phyloP scores from a whole-genome alignment of 2,329 filamentous ascomycete species.

The Cladosporium sp. region DNA sequence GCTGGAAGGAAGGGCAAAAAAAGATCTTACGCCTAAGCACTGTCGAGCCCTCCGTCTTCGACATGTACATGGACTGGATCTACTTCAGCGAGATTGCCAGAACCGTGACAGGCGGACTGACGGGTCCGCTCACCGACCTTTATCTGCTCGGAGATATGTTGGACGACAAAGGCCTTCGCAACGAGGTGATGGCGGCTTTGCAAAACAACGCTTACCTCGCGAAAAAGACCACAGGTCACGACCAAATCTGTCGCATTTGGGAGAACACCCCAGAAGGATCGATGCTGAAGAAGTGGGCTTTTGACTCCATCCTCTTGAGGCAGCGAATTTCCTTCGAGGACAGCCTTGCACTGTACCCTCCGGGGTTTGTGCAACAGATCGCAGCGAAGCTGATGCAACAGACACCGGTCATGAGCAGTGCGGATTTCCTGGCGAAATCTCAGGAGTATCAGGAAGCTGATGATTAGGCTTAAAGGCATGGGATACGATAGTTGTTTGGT shows the following conservation, averaged over 20 bases:
- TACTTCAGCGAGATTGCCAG: background rate
- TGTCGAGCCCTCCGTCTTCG: background rate
- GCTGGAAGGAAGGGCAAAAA: slow-evolving; percentile 4
- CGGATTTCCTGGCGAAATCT: too few relatives aligned
- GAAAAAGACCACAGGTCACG: too few relatives aligned
- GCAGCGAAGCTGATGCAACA: background rate
- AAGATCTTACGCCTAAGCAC: background rate
- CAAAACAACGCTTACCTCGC: background rate
- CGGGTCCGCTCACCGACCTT: background rate
- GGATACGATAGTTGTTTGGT: too few relatives aligned
- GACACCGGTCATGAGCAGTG: too few relatives aligned
- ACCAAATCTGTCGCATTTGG: background rate
- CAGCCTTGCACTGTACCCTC: background rate
- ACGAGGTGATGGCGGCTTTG: background rate
- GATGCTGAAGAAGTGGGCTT: background rate
- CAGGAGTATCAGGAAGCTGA: too few relatives aligned
- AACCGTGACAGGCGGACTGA: background rate
- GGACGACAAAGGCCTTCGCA: background rate
- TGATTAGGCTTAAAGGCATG: too few relatives aligned
- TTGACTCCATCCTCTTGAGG: background rate
- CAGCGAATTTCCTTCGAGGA: background rate
- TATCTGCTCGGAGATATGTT: background rate
- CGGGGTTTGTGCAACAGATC: background rate
- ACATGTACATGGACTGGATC: slow-evolving; percentile 4
- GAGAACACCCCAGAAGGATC: background rate